Evolutionary conservation across 768 basidiomycete genomes (phyloP).

Genomic region (Tulasnella calospora): DNA sequence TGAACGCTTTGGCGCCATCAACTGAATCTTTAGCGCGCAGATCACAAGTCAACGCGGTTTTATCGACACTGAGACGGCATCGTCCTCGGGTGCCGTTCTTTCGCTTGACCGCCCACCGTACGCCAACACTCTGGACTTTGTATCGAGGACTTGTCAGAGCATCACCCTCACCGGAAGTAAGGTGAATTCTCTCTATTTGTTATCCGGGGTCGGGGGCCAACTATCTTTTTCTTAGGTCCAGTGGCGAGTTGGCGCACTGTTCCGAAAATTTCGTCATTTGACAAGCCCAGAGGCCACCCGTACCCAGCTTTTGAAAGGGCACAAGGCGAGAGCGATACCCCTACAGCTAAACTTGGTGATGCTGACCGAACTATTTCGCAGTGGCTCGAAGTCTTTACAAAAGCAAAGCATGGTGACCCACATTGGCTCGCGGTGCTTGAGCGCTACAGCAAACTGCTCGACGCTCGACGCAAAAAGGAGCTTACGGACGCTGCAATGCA

Average conservation of each 20-base stretch:
- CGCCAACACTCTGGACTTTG: constrained; percentile 71
- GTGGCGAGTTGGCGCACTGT: constrained; percentile 38
- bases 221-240: constrained; percentile 45
- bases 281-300: constrained; percentile 45
- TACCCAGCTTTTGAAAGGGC: neutral
- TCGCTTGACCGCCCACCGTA: constrained; percentile 61
- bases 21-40: neutral
- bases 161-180: constrained; percentile 41
- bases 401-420: constrained; percentile 52
- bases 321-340: constrained; percentile 15
- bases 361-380: constrained; percentile 32
- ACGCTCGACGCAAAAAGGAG: constrained; percentile 46
- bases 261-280: constrained; percentile 31
- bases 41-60: neutral
- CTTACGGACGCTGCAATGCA: constrained; percentile 46
- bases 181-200: constrained; percentile 44
- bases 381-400: constrained; percentile 58
- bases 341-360: neutral
- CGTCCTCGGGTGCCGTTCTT: constrained; percentile 63
- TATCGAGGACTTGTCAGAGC: constrained; percentile 63
- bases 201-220: neutral
- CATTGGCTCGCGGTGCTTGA: constrained; percentile 45
- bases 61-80: constrained; percentile 45
- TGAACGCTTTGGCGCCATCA: neutral
- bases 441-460: constrained; percentile 58